Base-by-base conservation (phyloP, 2,329 filamentous ascomycete species). In the Apiospora koreana region DNA sequence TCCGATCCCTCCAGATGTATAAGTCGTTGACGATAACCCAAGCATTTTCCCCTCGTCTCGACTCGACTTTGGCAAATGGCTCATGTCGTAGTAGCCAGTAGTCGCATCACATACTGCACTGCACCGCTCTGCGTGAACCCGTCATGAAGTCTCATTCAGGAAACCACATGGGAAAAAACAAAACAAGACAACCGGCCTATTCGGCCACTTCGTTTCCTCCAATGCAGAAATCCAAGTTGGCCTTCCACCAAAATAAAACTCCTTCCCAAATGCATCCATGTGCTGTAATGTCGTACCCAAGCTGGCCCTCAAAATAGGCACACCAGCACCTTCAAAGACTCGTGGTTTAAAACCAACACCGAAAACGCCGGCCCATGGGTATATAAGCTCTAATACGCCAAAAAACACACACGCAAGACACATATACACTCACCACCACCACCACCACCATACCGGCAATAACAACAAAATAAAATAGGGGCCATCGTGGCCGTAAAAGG, bases 301-400 rank as follows among this genome's bases (percentile, higher is more conserved):
- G 54, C 54, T 38, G 54, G 54, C 9, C 54, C 54, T 62, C 54
- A 6, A n/a, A 62, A 62, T 38, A 62, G 54, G 50, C 50, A 58
- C 50, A 5, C 54, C 54, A n/a, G 65, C 45, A 14, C 65, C 65
- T 46, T 41, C 8, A 46, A 46, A 18, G 9, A 18, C 7, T 23
- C n/a, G 54, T 62, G 54, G 54, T 38, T 38, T 14, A 38, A 62
- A 62, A 62, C 54, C 54, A 62, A 62, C 65, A 67, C 42, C 64
- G 31, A 67, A 67, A 67, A 67, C 65, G 28, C 65, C 65, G 31
- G 42, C 25, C 45, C 42, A 67, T 43, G 65, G 62, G 65, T 67
- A 67, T 67, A 46, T 35, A 65, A 43, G 65, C 35, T 46, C 42
- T 31, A 67, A 67, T 45, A 67, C 42, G 42, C 65, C 65, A n/a